Percentiles rank a stretch among this genome's conserved stretches.
Conservation (phyloP, 148 eudicot species). For the Chenopodium quinoa region DNA sequence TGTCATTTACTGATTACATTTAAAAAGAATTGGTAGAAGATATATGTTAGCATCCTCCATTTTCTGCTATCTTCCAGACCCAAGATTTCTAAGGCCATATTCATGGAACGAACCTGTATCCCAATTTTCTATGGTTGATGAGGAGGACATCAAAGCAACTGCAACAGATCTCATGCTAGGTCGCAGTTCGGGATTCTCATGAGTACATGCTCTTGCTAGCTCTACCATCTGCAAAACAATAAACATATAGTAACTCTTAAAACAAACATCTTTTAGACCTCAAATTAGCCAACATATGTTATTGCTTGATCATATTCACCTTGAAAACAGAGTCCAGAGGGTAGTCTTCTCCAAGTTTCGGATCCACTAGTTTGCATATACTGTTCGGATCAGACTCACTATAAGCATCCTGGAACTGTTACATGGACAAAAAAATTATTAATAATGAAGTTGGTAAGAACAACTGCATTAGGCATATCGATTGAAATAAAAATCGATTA, state of each 20-base stretch:
- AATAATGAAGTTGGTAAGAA: not conserved
- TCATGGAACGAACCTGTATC: slow-evolving; percentile 51
- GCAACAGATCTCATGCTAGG: slow-evolving; percentile 90
- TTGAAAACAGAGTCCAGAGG: slow-evolving; percentile 61
- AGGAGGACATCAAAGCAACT: slow-evolving; percentile 62
- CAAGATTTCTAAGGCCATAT: slow-evolving; percentile 45
- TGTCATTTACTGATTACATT: not conserved
- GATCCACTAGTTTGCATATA: slow-evolving; percentile 58
- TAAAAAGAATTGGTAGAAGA: not conserved
- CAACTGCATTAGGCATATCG: not conserved
- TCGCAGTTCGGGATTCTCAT: slow-evolving; percentile 64
- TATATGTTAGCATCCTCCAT: not conserved
- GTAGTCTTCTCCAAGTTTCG: slow-evolving; percentile 59
- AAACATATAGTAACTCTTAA: not conserved
- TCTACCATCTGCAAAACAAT: slow-evolving; percentile 53
- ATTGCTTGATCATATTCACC: slow-evolving; percentile 36
- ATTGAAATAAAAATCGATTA: not conserved
- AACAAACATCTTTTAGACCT: not conserved
- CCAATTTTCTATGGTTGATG: slow-evolving; percentile 57
- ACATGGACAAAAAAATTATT: not conserved
- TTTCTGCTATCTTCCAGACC: slow-evolving; percentile 48
- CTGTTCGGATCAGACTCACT: slow-evolving; percentile 52
- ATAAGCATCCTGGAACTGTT: slow-evolving; percentile 64
- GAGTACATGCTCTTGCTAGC: slow-evolving; percentile 74
- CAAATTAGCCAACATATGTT: not conserved